phyloP scores from a whole-genome alignment of 257 asterid genomes.

The Nicotiana noctiflora region DNA sequence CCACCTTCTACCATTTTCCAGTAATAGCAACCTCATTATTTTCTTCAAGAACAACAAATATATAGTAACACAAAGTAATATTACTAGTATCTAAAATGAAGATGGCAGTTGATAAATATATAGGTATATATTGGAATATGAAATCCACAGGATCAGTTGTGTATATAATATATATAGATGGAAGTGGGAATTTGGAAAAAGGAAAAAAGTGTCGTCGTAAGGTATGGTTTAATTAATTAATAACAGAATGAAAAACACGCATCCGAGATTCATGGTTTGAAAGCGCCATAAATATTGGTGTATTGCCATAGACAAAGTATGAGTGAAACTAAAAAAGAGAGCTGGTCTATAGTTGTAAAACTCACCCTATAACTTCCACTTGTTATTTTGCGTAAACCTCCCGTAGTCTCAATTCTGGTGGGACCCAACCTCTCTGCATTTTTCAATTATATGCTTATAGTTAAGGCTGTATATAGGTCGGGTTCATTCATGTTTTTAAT shows the following conservation, averaged over 20 bases:
- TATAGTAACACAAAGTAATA: not conserved
- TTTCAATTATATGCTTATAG: no score
- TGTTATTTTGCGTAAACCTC: not conserved
- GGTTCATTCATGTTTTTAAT: no score
- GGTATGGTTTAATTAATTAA: not conserved
- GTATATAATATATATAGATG: not conserved
- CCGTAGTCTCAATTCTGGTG: not conserved
- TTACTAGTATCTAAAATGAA: no score
- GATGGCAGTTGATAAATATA: not conserved
- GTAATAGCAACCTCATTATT: slow-evolving; percentile 16
- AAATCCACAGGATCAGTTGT: no score
- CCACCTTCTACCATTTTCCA: not conserved
- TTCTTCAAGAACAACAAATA: not conserved
- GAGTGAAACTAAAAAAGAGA: not conserved
- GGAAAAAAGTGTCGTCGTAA: not conserved
- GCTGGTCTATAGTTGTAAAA: not conserved
- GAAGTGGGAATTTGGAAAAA: not conserved
- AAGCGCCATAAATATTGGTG: not conserved
- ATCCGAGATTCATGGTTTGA: not conserved
- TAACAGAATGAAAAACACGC: slow-evolving; percentile 8
- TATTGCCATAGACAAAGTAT: not conserved
- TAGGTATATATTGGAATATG: not conserved
- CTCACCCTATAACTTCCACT: not conserved
- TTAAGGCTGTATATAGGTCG: no score
- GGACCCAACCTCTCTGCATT: no score